Conservation (phyloP, 2,329 filamentous ascomycete genomes). For the Calonectria crousiana region DNA sequence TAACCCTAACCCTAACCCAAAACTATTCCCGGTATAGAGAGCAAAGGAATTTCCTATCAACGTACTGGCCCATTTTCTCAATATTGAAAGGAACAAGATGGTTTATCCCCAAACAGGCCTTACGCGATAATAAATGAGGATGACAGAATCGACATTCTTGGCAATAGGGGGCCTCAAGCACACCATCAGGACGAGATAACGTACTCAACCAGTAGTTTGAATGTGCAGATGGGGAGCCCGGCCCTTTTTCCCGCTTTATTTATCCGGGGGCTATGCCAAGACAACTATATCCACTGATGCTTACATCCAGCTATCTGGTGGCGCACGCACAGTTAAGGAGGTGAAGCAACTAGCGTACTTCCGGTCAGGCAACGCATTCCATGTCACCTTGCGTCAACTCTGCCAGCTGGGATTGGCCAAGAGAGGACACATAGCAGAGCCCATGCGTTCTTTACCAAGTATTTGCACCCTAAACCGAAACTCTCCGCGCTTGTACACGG, state of each 20-base stretch:
- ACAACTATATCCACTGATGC: background rate
- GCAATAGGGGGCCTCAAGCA: background rate
- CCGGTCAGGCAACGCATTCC: background rate
- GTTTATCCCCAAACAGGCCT: background rate
- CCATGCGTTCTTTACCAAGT: background rate
- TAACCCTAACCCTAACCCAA: background rate
- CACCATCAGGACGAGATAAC: background rate
- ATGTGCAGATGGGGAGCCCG: background rate
- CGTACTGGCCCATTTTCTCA: background rate
- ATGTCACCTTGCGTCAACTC: background rate
- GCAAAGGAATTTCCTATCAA: background rate
- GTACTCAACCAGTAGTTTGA: background rate
- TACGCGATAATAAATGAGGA: background rate
- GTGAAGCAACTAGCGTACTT: background rate
- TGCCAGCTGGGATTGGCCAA: background rate
- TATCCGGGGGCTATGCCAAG: background rate
- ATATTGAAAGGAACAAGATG: background rate
- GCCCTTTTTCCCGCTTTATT: background rate
- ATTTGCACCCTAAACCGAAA: background rate
- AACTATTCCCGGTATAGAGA: no score
- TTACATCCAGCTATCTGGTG: background rate
- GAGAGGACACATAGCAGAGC: background rate
- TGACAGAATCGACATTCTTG: background rate
- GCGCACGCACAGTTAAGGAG: background rate
- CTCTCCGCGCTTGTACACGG: background rate